Base-by-base conservation (phyloP, 2,329 filamentous ascomycete genomes). In the Cladophialophora carrionii region DNA sequence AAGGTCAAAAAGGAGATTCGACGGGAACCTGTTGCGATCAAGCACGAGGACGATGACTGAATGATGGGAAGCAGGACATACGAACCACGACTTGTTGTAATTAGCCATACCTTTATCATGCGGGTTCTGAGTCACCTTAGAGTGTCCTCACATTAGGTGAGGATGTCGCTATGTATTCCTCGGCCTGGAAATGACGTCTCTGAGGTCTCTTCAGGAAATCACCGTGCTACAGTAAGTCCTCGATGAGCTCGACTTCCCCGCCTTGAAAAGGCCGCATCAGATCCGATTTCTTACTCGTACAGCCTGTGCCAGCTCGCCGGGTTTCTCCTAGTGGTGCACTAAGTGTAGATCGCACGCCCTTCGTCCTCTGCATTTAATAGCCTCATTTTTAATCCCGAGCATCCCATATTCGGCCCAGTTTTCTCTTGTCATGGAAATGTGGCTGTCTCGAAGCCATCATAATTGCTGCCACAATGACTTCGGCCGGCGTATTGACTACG, bases 311-410 rank as follows among this genome's bases (percentile, higher is more conserved):
- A 9, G 17, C 31, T 34, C 51, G 14, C 52, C 52, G 52, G 52
- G 2, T 54, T 54, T 54, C 29, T 20, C 52, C 52, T 54, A n/a
- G 17, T 43, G 37, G 17, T 43, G 17, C 5, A 26, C 4, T n/a
- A 10, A 51, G 20, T 51, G 48, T 29, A 20, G 48, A 51, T 43
- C 22, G 29, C 26, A 54, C 52, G 52, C 52, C 52, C 52, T 54
- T 54, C 52, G 52, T 54, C 24, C 24, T 31, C 29, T 26, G 52
- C 29, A 34, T 22, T 12, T 10, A 43, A 12, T 14, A n/a, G 37
- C 17, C 37, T 43, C 37, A 20, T 43, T 6, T 14, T 37, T 52
- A 14, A 5, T 8, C 20, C 20, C 48, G 9, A 24, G 10, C 6
- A 9, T 20, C 26, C 26, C 20, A 4, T 24, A 52, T 52, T 52